A percentile compares a stretch with the other conserved stretches of the same genome.
phyloP scores from a whole-genome alignment of 192 early-diverging fungal genomes.

The Podila clonocystis region DNA sequence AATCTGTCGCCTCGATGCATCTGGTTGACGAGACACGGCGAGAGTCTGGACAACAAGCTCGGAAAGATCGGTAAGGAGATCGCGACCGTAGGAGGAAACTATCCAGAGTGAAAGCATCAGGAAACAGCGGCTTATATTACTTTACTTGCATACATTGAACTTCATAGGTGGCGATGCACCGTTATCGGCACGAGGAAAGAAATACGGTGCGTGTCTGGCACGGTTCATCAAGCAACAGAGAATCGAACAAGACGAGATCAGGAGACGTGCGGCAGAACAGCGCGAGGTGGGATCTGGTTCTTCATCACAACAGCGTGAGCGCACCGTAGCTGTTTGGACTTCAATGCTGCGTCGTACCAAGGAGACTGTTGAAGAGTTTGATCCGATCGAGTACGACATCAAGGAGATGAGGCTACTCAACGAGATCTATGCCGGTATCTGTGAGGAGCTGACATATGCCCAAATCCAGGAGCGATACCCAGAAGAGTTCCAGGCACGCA shows the following conservation, averaged over 20 bases:
- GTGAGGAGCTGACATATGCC: constrained; percentile 79
- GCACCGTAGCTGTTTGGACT: constrained; percentile 80
- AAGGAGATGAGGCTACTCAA: constrained; percentile 85
- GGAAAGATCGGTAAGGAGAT: constrained; percentile 78
- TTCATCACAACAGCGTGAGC: constrained; percentile 17
- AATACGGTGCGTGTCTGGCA: constrained; percentile 80
- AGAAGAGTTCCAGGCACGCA: constrained; percentile 82
- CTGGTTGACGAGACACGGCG: constrained; percentile 95
- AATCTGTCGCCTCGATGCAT: constrained; percentile 74
- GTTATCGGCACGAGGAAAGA: constrained; percentile 75
- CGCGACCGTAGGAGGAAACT: not conserved
- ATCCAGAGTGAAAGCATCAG: no score
- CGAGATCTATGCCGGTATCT: constrained; percentile 87
- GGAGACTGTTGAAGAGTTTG: constrained; percentile 86
- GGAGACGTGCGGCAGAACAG: constrained; percentile 14
- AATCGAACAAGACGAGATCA: constrained; percentile 45
- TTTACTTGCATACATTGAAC: not conserved
- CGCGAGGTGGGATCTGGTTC: constrained; percentile 10
- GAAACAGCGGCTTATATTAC: not conserved
- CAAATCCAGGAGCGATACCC: constrained; percentile 87
- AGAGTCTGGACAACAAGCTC: constrained; percentile 85
- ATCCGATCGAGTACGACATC: constrained; percentile 80
- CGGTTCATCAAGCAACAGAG: constrained; percentile 76
- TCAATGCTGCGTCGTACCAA: constrained; percentile 86
- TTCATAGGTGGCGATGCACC: constrained; percentile 72